Base-by-base conservation (phyloP, 2,329 filamentous ascomycete genomes). In the Hyphodiscus sp. region DNA sequence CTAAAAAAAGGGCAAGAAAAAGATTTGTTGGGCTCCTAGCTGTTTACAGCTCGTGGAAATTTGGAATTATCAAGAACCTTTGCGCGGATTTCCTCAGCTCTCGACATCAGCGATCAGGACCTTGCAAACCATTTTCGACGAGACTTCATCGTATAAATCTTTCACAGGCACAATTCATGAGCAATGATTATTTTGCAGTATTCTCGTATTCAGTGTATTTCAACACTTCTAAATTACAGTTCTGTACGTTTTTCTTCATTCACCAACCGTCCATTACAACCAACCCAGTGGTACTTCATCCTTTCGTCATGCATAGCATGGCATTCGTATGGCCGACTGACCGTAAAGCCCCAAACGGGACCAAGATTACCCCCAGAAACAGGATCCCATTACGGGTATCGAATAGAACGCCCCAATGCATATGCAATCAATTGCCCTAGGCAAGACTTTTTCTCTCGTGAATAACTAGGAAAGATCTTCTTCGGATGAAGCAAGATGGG, bases 301-400 rank as follows among this genome's bases (percentile, higher is more conserved):
- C 45, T 47, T 23, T 47, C 45, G 16, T 47, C 45, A 29, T 23
- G 23, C 23, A 38, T 38, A 38, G 33, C 33, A 38, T 38, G 33
- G 33, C 47, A 47, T 26, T 26, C 23, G 8, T 26, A 8, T 62
- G 58, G 58, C 60, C 57, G 60, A 50, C 60, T 58, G 60, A 57
- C 58, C 54, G 60, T 61, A 59, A 56, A 54, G 60, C 54, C 52
- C 60, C 51, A 60, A 51, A 45, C 45, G 53, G 54, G 56, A 50
- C 53, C 56, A 60, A 55, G 20, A 29, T 50, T 52, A 52, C 42
- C n/a, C 51, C 45, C 38, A 30, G 29, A 48, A 50, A 26, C 43
- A 42, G 33, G 47, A 52, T 2, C 49, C 23, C 26, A 9, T 30
- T 45, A 16, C 45, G 26, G 46, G 56, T 61, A 62, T 60, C 58